Evolutionary conservation across 2,329 filamentous ascomycete genomes (phyloP), one percentile per base, ranked within the genome.

Genomic region (Didymella exigua): DNA sequence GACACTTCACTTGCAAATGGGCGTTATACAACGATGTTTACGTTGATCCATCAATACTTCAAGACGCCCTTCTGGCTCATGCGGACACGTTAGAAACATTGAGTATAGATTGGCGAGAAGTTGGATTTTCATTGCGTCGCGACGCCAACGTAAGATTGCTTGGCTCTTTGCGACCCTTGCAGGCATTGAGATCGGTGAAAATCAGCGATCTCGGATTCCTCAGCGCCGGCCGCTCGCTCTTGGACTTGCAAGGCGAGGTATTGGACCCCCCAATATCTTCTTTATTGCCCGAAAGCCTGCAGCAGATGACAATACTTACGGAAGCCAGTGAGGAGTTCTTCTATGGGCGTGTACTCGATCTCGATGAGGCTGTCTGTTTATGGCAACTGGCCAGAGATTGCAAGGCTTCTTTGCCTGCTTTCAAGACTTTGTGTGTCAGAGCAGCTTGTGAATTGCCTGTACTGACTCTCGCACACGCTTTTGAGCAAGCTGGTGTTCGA

Each of bases 1-100:
- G 51, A 27, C 58, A 68, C 16, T 59, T 73, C 18, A 40, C 43
- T 5, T 70, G 63, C 36, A 45, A 47, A 11, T 73, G 69, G 70
- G 42, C 54, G 1, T 63, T 19, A 8, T 33, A 61, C 1, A 18
- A 59, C 11, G n/a, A 14, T 6, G 6, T 13, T 2, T 10, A n/a
- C 2, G 26, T 40, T 4, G 29, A 49, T 3, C 34, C 58, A 2
- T 51, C 49, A 2, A 41, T 57, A 34, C 49, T 70, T 5, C 54
- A 46, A 14, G 6, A 44, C 5, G 58, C 51, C 0, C 52, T 72
- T 2, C 23, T 56, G 3, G 40, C 18, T 7, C 66, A 68, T 30
- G 21, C 48, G 0, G 16, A 57, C 1, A 68, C 58, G 1, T 19
- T 72, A 7, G 53, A 67, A 33, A 58, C 57, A 1, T 42, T 70